phyloP scores from a whole-genome alignment of 208 protist genomes.

The Wallacemonas sp. region DNA sequence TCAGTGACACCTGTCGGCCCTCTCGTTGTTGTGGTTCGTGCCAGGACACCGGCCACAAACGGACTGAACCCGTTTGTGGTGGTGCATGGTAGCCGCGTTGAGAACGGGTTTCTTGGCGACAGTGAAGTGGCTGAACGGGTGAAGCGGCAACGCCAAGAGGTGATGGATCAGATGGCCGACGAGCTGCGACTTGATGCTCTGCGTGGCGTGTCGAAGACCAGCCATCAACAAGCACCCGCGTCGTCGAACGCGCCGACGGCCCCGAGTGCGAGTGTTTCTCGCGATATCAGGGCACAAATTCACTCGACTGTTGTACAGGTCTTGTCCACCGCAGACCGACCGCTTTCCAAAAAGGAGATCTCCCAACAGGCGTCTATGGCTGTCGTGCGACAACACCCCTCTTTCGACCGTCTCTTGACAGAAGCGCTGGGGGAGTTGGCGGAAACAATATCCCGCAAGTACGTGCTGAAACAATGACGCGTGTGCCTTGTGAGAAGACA shows the following conservation, averaged over 20 bases:
- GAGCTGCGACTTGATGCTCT: conserved; percentile 3
- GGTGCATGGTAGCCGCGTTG: conserved; percentile 69
- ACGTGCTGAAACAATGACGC: conserved; percentile 48
- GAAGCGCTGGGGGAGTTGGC: conserved; percentile 51
- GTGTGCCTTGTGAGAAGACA: background rate
- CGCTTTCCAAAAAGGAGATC: conserved; percentile 33
- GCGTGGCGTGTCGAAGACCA: background rate
- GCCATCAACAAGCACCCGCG: background rate
- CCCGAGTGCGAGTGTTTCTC: conserved; percentile 4
- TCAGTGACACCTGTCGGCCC: background rate
- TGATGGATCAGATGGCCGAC: conserved; percentile 27
- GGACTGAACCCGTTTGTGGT: conserved; percentile 65
- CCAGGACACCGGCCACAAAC: background rate
- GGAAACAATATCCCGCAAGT: conserved; percentile 62
- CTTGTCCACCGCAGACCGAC: conserved; percentile 37
- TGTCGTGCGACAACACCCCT: conserved; percentile 24
- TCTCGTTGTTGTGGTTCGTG: background rate
- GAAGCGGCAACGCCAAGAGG: conserved; percentile 41
- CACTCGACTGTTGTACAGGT: conserved; percentile 44
- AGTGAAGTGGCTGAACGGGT: conserved; percentile 25
- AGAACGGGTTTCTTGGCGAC: conserved; percentile 47
- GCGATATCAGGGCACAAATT: conserved; percentile 36
- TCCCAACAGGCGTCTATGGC: conserved; percentile 33
- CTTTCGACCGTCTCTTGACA: conserved; percentile 62
- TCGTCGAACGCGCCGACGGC: background rate